Base-by-base conservation (phyloP, 352 stramenopile species). In the Halophytophthora batemanensis region DNA sequence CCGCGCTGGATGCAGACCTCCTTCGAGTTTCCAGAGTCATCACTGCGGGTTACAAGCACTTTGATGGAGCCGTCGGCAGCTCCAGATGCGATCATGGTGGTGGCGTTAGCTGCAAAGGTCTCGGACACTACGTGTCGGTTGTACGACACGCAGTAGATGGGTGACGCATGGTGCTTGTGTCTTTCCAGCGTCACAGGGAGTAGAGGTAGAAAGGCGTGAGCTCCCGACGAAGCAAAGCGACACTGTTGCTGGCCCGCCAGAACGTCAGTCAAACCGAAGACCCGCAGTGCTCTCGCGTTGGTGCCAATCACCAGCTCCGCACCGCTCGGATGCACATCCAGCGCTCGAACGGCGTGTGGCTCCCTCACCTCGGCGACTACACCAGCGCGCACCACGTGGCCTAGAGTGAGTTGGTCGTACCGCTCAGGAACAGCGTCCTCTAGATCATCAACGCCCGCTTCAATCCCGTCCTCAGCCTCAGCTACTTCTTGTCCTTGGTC, bases 31-130 rank as follows among this genome's bases (percentile, higher is more conserved):
- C 55, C 8, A 3, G 33, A 39, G n/a, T 61, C 60, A 29, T 50
- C 47, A 1, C 45, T 42, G 17, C 35, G 37, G 2, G 38, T 41
- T 22, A 60, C 29, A 1, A 86, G 53, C 29, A 90, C 60, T 50
- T 86, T 86, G 44, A 87, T 79, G 14, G 64, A 77, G 13, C 71
- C 72, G 39, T 86, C 67, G 18, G 74, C 74, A 17, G 77, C 67
- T 2, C 79, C 79, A 1, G 74, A 79, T n/a, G 79, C 74, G 19
- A 90, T 51, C 41, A 85, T 58, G 15, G 50, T 55, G 0, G 40
- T 25, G 28, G 33, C 23, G 18, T 37, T 4, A 4, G 4, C 28
- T 11, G 35, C 17, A 6, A 14, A 19, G 3, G 11, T 38, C 3
- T 12, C 10, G 21, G 29, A 19, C 5, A 12, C 12, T 44, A 69